Conservation (phyloP, 768 basidiomycete genomes). For the Termitomyces sp. region DNA sequence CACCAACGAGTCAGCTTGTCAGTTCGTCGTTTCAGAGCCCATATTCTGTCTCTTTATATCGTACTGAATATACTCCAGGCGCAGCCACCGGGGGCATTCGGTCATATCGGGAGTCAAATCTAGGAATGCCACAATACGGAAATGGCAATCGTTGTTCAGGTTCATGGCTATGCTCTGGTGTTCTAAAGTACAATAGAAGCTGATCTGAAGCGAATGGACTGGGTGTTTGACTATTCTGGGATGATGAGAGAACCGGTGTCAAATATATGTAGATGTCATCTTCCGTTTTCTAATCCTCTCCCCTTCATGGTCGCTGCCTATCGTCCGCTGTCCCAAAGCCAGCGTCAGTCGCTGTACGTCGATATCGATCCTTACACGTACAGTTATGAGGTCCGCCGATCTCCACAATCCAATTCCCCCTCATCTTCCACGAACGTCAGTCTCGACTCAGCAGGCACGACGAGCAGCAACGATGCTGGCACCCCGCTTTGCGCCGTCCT, state of each 20-base stretch:
- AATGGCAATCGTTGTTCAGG: conserved; percentile 1
- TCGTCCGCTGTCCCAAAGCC: conserved; percentile 25
- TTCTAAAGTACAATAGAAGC: neutral
- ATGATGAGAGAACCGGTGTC: conserved; percentile 3
- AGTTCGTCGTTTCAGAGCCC: too few species aligned
- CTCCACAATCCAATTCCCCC: conserved; percentile 28
- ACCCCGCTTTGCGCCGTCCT: conserved; percentile 46
- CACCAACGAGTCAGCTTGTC: too few species aligned
- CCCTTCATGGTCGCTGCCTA: conserved; percentile 21
- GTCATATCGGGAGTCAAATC: neutral
- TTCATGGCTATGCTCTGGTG: neutral
- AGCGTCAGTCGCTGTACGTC: conserved; percentile 36
- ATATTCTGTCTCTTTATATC: too few species aligned
- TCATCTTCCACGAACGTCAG: conserved; percentile 28
- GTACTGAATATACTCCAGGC: neutral
- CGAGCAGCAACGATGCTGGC: conserved; percentile 22
- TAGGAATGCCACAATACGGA: neutral
- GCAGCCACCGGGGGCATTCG: neutral
- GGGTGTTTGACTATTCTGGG: conserved; percentile 3
- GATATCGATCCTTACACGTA: conserved; percentile 32
- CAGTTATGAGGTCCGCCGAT: conserved; percentile 21
- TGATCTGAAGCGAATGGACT: neutral
- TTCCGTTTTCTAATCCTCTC: neutral
- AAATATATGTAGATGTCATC: neutral
- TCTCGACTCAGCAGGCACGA: conserved; percentile 21